phyloP scores from a whole-genome alignment of 306 rosid genomes.

The Rosa rugosa region DNA sequence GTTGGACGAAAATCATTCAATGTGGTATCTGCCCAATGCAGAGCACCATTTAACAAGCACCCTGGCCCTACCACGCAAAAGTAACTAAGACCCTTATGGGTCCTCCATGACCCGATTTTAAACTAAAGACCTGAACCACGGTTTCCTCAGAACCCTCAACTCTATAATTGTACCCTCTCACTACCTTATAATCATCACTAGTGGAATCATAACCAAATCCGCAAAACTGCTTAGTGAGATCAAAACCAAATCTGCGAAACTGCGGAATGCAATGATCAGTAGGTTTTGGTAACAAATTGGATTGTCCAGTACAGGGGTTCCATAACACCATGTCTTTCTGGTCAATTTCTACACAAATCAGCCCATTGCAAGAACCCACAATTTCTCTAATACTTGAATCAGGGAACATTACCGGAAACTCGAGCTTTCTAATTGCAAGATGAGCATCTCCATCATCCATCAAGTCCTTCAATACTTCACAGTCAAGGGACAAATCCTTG shows the following conservation, averaged over 20 bases:
- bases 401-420: neutral
- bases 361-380: neutral
- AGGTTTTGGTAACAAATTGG: no score
- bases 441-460: neutral
- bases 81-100: neutral
- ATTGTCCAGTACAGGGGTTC: neutral
- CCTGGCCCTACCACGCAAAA: neutral
- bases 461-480: neutral
- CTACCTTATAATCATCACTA: neutral
- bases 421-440: neutral
- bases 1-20: neutral
- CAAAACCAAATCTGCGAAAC: no score
- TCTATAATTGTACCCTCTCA: neutral
- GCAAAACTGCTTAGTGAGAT: no score
- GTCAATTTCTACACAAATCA: neutral
- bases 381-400: neutral
- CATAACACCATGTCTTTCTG: neutral
- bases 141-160: neutral
- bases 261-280: no score
- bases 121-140: neutral
- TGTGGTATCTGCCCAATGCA: neutral
- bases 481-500: neutral
- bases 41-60: neutral
- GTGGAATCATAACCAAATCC: neutral
- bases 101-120: neutral